Evolutionary conservation across 176 grass and related monocot genomes (phyloP).

Genomic region (Bothriochloa decipiens): DNA sequence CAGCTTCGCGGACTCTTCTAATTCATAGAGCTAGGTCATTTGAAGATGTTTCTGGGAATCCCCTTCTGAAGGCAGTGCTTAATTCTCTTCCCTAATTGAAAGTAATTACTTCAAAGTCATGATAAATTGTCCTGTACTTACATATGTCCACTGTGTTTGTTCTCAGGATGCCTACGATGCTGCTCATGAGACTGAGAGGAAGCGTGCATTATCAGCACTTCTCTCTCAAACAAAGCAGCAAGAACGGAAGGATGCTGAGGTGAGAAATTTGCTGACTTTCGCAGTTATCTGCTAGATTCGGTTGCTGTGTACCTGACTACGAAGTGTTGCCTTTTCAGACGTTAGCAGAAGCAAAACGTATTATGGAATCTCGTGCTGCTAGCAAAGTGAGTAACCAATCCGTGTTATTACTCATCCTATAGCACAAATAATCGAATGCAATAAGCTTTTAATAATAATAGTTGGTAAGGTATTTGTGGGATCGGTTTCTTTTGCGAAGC

Average conservation of each 20-base stretch:
- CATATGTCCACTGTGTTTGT: conserved; percentile 7
- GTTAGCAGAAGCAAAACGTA: conserved; percentile 90
- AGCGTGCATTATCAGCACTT: conserved; percentile 81
- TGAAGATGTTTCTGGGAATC: conserved; percentile 81
- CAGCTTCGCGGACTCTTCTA: conserved; percentile 78
- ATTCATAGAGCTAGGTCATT: conserved; percentile 84
- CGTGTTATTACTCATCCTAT: conserved; percentile 17
- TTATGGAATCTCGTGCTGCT: conserved; percentile 85
- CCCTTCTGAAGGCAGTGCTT: conserved; percentile 75
- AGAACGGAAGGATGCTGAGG: conserved; percentile 88
- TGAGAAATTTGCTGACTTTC: conserved; percentile 39
- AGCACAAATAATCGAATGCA: conserved; percentile 13
- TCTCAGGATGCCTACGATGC: conserved; percentile 77
- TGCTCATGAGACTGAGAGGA: conserved; percentile 86
- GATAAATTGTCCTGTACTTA: conserved; percentile 19
- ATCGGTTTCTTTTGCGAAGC: background rate
- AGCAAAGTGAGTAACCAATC: conserved; percentile 70
- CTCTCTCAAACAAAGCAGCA: conserved; percentile 86
- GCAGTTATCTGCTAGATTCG: conserved; percentile 15
- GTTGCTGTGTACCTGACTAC: conserved; percentile 23
- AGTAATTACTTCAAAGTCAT: conserved; percentile 31
- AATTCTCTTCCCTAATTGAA: conserved; percentile 20
- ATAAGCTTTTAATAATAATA: conserved; percentile 10
- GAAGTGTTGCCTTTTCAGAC: conserved; percentile 56
- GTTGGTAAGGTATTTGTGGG: conserved; percentile 18